Conservation (phyloP, 2,329 filamentous ascomycete genomes). For the Amauroascus niger region DNA sequence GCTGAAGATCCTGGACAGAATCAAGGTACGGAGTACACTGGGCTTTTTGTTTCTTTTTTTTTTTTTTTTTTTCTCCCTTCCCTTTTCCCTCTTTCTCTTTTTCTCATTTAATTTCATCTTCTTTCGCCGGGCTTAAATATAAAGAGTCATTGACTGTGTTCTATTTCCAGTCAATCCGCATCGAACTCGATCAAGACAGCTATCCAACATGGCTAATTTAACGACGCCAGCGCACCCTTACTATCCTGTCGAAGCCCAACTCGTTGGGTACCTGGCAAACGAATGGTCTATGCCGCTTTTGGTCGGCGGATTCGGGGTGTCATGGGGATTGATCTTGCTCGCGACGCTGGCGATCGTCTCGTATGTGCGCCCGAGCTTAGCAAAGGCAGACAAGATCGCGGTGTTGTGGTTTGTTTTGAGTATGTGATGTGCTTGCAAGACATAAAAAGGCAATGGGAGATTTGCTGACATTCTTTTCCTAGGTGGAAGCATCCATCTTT, state of each 20-base stretch:
- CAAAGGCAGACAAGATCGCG: slow-evolving; percentile 46
- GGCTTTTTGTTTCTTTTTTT: neutral
- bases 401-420: slow-evolving; percentile 70
- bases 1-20: neutral
- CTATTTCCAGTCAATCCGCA: neutral
- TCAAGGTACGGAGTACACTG: neutral
- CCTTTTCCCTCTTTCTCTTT: too few species aligned
- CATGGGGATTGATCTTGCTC: slow-evolving; percentile 49
- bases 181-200: neutral
- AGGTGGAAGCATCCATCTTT: slow-evolving; percentile 55
- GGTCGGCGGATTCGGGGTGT: slow-evolving; percentile 50
- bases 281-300: slow-evolving; percentile 51
- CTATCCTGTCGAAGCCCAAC: slow-evolving; percentile 55
- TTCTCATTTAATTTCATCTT: too few species aligned
- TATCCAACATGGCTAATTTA: slow-evolving; percentile 14
- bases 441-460: slow-evolving; percentile 3
- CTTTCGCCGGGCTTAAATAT: neutral
- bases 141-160: neutral
- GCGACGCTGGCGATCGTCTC: slow-evolving; percentile 48
- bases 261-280: slow-evolving; percentile 58
- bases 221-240: slow-evolving; percentile 51
- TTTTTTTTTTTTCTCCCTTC: too few species aligned
- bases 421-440: slow-evolving; percentile 39
- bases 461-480: neutral
- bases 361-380: slow-evolving; percentile 44